Evolutionary conservation across 108 stramenopile genomes (phyloP).

Genomic region (Poteriospumella lacustris): DNA sequence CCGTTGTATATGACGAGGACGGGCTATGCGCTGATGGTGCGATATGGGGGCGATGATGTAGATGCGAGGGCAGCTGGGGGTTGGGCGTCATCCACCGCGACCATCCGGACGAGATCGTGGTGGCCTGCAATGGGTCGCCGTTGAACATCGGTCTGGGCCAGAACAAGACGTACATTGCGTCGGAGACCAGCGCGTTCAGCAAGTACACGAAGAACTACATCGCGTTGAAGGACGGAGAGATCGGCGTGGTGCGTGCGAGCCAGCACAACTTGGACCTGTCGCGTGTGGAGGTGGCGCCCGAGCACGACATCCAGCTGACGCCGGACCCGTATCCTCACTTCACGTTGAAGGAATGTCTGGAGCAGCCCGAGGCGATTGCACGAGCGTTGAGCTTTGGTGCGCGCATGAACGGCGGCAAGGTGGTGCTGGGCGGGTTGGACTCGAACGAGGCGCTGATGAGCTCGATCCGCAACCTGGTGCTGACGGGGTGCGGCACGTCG

Average conservation of each 20-base stretch:
- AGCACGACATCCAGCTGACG: constrained; percentile 79
- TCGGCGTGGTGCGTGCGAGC: constrained; percentile 84
- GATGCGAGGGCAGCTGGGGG: constrained; percentile 91
- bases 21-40: neutral
- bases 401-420: constrained; percentile 61
- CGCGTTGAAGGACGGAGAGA: constrained; percentile 97
- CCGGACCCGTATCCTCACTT: constrained; percentile 92
- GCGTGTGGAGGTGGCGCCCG: constrained; percentile 75
- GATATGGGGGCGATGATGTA: too few relatives aligned
- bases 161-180: constrained; percentile 86
- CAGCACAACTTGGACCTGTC: constrained; percentile 77
- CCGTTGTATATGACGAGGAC: too few relatives aligned
- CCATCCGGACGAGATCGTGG: constrained; percentile 81
- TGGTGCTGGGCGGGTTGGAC: constrained; percentile 76
- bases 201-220: constrained; percentile 96
- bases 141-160: constrained; percentile 88
- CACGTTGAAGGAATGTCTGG: constrained; percentile 72
- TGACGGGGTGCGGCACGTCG: constrained; percentile 90
- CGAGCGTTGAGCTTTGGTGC: constrained; percentile 83
- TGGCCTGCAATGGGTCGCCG: constrained; percentile 94
- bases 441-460: constrained; percentile 58
- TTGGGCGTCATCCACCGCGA: constrained; percentile 65
- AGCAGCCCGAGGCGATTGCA: constrained; percentile 94
- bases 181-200: constrained; percentile 94
- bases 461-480: constrained; percentile 37